Evolutionary conservation across 106 monocot species (phyloP).

Genomic region (Phalaenopsis aphrodite): DNA sequence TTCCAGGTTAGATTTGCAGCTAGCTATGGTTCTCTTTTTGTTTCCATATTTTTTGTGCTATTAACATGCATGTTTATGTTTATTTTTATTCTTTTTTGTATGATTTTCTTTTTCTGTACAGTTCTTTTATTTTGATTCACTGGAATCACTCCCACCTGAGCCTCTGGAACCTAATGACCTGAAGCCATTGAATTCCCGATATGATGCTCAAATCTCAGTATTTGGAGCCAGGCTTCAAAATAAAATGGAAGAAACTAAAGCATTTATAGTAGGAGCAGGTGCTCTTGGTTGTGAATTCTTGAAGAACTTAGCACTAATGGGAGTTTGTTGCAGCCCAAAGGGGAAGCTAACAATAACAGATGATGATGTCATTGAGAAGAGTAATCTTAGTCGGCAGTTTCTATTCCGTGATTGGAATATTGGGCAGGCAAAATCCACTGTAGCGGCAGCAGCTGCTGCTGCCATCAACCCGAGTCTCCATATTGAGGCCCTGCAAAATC

Average conservation of each 20-base stretch:
- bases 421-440: slow-evolving; percentile 88
- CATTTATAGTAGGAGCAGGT: slow-evolving; percentile 87
- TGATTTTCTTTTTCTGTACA: slow-evolving; percentile 15
- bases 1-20: slow-evolving; percentile 53
- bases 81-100: not conserved
- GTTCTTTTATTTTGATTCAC: slow-evolving; percentile 98
- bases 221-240: slow-evolving; percentile 90
- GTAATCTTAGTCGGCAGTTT: slow-evolving; percentile 92
- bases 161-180: slow-evolving; percentile 54
- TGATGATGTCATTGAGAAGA: slow-evolving; percentile 97
- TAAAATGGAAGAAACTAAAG: slow-evolving; percentile 68
- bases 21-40: not conserved
- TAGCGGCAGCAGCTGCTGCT: slow-evolving; percentile 67
- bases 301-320: slow-evolving; percentile 97
- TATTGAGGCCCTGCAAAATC: slow-evolving; percentile 87
- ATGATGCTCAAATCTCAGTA: slow-evolving; percentile 96
- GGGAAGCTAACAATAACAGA: slow-evolving; percentile 86
- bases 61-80: not conserved
- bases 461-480: slow-evolving; percentile 61
- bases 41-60: not conserved
- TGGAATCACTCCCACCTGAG: slow-evolving; percentile 84
- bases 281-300: slow-evolving; percentile 98
- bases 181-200: slow-evolving; percentile 63
- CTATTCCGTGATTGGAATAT: slow-evolving; percentile 97
- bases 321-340: slow-evolving; percentile 65